Conservation (phyloP, 2,329 filamentous ascomycete genomes). For the Curvularia eragrostidis region DNA sequence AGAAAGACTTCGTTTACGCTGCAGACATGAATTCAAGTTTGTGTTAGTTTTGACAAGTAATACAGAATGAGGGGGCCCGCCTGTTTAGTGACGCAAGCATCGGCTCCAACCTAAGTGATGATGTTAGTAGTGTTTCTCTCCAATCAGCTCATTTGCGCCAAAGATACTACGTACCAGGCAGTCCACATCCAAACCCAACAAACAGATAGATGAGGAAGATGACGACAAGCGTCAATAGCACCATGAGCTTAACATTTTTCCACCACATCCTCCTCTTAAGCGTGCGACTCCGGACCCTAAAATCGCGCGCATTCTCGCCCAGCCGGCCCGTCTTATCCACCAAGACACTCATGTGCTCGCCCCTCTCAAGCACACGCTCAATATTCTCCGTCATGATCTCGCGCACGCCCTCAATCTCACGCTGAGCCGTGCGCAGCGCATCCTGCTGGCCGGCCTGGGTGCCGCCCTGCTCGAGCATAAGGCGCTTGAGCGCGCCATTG, state of each 20-base stretch:
- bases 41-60: not conserved
- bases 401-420: conserved; percentile 89
- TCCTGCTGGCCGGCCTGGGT: conserved; percentile 74
- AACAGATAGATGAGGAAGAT: conserved; percentile 75
- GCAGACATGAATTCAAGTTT: not conserved
- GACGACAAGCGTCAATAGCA: conserved; percentile 73
- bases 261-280: conserved; percentile 97
- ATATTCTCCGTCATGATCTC: conserved; percentile 98
- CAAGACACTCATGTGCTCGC: conserved; percentile 89
- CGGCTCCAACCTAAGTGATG: conserved; percentile 48
- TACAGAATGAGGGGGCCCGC: not conserved
- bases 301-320: conserved; percentile 87
- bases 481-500: conserved; percentile 75
- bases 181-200: conserved; percentile 73
- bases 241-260: conserved; percentile 98
- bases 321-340: conserved; percentile 96
- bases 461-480: conserved; percentile 86
- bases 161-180: conserved; percentile 58
- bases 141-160: no score
- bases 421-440: conserved; percentile 80
- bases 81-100: conserved; percentile 42
- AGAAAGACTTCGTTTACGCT: not conserved
- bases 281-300: conserved; percentile 83
- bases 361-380: conserved; percentile 81
- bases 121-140: conserved; percentile 25